These are phyloP conservation scores for Lojkania enalia DNA, from an alignment of 2,329 filamentous ascomycete species.

Conservation along the genomic window DNA sequence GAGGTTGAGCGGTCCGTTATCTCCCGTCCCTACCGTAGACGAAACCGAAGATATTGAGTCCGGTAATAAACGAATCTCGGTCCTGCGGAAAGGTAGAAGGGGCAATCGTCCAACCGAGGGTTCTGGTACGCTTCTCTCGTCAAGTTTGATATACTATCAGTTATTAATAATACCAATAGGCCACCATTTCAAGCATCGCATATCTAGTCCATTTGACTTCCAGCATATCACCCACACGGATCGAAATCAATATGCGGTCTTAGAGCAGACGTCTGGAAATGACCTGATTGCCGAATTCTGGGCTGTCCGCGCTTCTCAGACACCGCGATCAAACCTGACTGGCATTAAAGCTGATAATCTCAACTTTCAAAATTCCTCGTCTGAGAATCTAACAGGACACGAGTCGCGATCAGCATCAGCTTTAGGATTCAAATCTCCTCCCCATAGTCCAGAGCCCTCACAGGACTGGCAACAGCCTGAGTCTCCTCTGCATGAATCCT, in stretches of 20 bases:
- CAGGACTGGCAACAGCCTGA: slow-evolving; percentile 16
- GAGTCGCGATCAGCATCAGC: slow-evolving; percentile 23
- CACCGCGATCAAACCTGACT: slow-evolving; percentile 53
- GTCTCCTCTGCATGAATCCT: slow-evolving; percentile 13
- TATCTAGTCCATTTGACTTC: slow-evolving; percentile 67
- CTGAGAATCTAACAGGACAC: slow-evolving; percentile 23
- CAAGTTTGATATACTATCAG: not conserved
- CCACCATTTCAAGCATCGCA: slow-evolving; percentile 42
- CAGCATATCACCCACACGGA: slow-evolving; percentile 65
- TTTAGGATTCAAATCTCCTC: slow-evolving; percentile 24
- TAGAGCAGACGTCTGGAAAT: slow-evolving; percentile 56
- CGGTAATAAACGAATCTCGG: slow-evolving; percentile 33
- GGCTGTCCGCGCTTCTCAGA: slow-evolving; percentile 57
- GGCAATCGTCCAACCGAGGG: slow-evolving; percentile 24
- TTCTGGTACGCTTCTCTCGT: slow-evolving; percentile 26
- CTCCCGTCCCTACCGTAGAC: slow-evolving; percentile 18
- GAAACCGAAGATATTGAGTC: slow-evolving; percentile 32
- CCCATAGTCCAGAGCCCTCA: slow-evolving; percentile 25
- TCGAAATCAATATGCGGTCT: slow-evolving; percentile 56
- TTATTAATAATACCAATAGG: slow-evolving; percentile 22
- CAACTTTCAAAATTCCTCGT: slow-evolving; percentile 32
- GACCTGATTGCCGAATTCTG: slow-evolving; percentile 59
- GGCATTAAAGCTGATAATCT: slow-evolving; percentile 58
- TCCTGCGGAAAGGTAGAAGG: slow-evolving; percentile 38
- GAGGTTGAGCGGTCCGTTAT: slow-evolving; percentile 39